phyloP scores from a whole-genome alignment of 805 yeast genomes.

The Candida oleophila region DNA sequence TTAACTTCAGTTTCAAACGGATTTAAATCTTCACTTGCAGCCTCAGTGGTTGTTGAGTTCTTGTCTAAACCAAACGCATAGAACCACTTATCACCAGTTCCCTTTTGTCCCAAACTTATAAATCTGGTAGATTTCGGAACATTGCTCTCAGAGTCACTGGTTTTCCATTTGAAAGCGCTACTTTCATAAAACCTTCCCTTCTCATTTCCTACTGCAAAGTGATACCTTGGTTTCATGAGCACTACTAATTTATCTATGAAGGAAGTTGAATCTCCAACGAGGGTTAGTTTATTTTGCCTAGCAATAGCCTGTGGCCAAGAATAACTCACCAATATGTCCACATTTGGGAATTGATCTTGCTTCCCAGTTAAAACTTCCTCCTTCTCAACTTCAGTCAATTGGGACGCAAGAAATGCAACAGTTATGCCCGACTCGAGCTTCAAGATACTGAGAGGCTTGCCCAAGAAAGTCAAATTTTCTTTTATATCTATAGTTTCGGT shows the following conservation, averaged over 20 bases:
- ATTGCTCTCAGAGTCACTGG: slow-evolving; percentile 23
- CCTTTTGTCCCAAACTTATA: slow-evolving; percentile 62
- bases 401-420: slow-evolving; percentile 43
- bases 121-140: slow-evolving; percentile 57
- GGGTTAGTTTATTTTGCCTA: slow-evolving; percentile 36
- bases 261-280: slow-evolving; percentile 40
- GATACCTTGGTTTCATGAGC: slow-evolving; percentile 58
- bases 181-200: slow-evolving; percentile 52
- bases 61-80: slow-evolving; percentile 57
- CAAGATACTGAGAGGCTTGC: slow-evolving; percentile 29
- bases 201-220: slow-evolving; percentile 57
- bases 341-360: slow-evolving; percentile 11
- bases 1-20: neutral
- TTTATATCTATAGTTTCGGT: slow-evolving; percentile 18
- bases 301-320: slow-evolving; percentile 62
- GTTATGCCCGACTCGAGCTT: slow-evolving; percentile 45
- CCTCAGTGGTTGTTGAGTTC: slow-evolving; percentile 16
- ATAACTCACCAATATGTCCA: slow-evolving; percentile 57
- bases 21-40: slow-evolving; percentile 10
- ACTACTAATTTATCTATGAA: slow-evolving; percentile 47
- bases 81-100: slow-evolving; percentile 60
- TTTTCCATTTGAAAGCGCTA: slow-evolving; percentile 55
- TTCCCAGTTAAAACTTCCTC: slow-evolving; percentile 46
- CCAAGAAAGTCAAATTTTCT: slow-evolving; percentile 28
- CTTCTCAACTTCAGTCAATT: neutral